Base-by-base conservation (phyloP, 805 yeast genomes). In the Myxozyma melibiosi region DNA sequence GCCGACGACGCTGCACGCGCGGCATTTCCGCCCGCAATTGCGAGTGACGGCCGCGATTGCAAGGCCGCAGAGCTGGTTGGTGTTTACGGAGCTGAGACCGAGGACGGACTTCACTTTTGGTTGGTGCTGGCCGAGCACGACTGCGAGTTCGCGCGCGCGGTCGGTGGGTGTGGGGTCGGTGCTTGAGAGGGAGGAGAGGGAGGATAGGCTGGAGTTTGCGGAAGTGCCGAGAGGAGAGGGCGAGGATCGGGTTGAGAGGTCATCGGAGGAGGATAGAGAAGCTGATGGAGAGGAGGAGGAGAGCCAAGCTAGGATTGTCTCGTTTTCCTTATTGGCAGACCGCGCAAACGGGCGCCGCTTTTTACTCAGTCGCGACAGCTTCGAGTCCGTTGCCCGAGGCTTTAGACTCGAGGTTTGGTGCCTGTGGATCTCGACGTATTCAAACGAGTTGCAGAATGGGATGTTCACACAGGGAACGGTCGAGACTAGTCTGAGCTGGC, bases 391-490 rank as follows among this genome's bases (percentile, higher is more conserved):
- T n/a, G n/a, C n/a, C n/a, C n/a, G n/a, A n/a, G n/a, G 24, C 43
- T 14, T 47, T 37, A 5, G 39, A 45, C 7, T 33, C 5, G 40
- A 2, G n/a, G 37, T 9, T 4, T 28, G 4, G 4, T 9, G 37
- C 11, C 30, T 14, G 14, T 20, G 39, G 24, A 45, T 18, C 40
- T 33, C 22, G 20, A 54, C 44, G 40, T 31, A 30, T 28, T 54
- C 58, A n/a, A 49, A 16, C 13, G 48, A 39, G 25, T 41, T 20
- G 31, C 58, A 54, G 37, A 48, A 35, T 4, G 58, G 58, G 27
- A 46, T 46, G 25, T 43, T 42, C 20, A 40, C 51, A 22, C 58
- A 54, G 2, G 58, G 58, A 4, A 48, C 31, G 25, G 49, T 43
- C 9, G 58, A 54, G 22, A 54, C 35, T 2, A 24, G 45, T n/a